Conservation (phyloP, 352 stramenopile genomes). For the Globisporangium alternatum region DNA sequence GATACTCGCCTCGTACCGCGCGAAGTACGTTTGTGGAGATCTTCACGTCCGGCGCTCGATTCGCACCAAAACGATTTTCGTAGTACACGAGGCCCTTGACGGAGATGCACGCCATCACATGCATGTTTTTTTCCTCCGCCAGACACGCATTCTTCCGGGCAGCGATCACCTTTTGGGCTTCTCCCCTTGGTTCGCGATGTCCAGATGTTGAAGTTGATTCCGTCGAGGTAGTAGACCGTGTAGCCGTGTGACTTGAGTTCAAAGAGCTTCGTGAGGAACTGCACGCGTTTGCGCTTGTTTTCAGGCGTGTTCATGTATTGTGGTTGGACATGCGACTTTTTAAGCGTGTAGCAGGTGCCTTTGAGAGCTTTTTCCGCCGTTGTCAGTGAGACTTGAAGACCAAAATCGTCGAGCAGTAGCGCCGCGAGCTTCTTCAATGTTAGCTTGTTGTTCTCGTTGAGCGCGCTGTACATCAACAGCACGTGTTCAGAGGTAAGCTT, state of each 20-base stretch:
- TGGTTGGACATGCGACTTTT: constrained; percentile 16
- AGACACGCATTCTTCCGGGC: constrained; percentile 9
- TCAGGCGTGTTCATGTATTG: constrained; percentile 18
- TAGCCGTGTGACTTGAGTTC: constrained; percentile 7
- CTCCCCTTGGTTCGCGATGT: neutral
- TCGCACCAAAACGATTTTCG: constrained; percentile 6
- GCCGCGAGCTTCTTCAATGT: neutral
- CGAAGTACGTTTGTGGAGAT: neutral
- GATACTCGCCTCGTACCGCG: neutral
- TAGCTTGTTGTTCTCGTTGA: constrained; percentile 5
- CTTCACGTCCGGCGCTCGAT: neutral
- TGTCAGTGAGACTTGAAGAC: neutral
- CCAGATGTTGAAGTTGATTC: constrained; percentile 25
- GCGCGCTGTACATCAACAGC: neutral
- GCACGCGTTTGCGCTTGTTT: constrained; percentile 20
- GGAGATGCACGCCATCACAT: constrained; percentile 17
- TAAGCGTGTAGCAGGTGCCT: constrained; percentile 7
- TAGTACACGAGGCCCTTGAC: constrained; percentile 13
- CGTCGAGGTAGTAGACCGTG: constrained; percentile 18
- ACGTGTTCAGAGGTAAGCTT: neutral
- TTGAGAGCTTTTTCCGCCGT: constrained; percentile 8
- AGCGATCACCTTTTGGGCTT: neutral
- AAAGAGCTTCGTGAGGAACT: constrained; percentile 7
- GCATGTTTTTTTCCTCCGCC: constrained; percentile 19
- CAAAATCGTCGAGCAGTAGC: neutral